phyloP scores from a whole-genome alignment of 345 rosid genomes.

The Eucalyptus coolabah region DNA sequence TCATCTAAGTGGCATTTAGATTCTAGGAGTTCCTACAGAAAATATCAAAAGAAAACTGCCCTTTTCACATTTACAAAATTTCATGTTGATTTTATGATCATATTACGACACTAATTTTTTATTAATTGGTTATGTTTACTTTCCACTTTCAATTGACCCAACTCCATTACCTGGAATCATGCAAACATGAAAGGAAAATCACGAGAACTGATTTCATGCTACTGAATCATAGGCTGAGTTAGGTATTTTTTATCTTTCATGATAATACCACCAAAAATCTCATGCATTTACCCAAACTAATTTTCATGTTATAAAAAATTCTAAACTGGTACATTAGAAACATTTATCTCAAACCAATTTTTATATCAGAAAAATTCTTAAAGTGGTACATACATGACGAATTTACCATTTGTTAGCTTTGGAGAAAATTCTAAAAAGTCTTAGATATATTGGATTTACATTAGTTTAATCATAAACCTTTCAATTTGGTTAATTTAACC shows the following conservation, averaged over 20 bases:
- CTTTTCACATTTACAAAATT: not conserved
- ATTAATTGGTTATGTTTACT: not conserved
- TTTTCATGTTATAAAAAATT: not conserved
- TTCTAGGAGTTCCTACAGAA: not conserved
- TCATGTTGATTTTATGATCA: not conserved
- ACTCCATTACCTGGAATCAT: not conserved
- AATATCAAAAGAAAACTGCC: not conserved
- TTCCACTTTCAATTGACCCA: not conserved
- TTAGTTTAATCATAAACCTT: accelerated
- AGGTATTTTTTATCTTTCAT: not conserved
- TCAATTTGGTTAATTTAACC: accelerated
- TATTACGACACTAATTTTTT: not conserved
- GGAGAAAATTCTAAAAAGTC: not conserved
- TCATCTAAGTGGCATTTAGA: not conserved
- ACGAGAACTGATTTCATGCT: not conserved
- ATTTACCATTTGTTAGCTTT: not conserved
- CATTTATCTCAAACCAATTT: not conserved
- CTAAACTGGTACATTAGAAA: not conserved
- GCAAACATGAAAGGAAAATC: not conserved
- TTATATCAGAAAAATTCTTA: not conserved
- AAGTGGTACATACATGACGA: accelerated
- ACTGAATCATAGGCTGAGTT: not conserved
- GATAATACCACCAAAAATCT: not conserved
- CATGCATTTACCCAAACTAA: not conserved
- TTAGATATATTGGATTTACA: too few species aligned